Percentiles rank a stretch among this genome's conserved stretches.
These are phyloP conservation scores for Primulina huaijiensis DNA, from an alignment of 257 asterid species.

Conservation along the genomic window DNA sequence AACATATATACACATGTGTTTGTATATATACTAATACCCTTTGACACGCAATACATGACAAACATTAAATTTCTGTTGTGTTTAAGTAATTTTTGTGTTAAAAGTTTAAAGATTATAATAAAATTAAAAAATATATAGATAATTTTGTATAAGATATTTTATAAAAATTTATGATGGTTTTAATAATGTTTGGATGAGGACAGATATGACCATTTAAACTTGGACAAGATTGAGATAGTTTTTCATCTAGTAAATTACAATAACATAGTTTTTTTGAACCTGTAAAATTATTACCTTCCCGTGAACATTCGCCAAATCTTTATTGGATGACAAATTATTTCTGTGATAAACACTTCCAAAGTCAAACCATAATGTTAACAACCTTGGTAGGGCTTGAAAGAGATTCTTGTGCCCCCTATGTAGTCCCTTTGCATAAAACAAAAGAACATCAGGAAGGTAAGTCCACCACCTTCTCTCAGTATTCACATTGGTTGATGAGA, in stretches of 20 bases:
- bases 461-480: constrained; percentile 84
- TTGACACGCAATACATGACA: background rate
- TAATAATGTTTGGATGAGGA: too few species aligned
- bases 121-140: too few species aligned
- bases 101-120: too few species aligned
- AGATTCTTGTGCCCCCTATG: constrained; percentile 96
- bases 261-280: background rate
- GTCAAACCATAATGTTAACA: constrained; percentile 94
- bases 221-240: background rate
- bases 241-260: background rate
- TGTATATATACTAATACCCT: background rate
- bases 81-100: background rate
- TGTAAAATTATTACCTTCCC: constrained; percentile 51
- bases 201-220: background rate
- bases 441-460: constrained; percentile 80
- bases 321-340: constrained; percentile 52
- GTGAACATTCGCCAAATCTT: constrained; percentile 63
- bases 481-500: constrained; percentile 47
- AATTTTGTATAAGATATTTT: background rate
- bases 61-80: too few species aligned
- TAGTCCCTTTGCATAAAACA: constrained; percentile 88
- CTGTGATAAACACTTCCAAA: constrained; percentile 66
- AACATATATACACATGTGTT: background rate
- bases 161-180: too few species aligned
- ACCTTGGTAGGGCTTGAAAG: constrained; percentile 93